Evolutionary conservation across 2,329 filamentous ascomycete genomes (phyloP).

Genomic region (Chrysoporthe puriensis): DNA sequence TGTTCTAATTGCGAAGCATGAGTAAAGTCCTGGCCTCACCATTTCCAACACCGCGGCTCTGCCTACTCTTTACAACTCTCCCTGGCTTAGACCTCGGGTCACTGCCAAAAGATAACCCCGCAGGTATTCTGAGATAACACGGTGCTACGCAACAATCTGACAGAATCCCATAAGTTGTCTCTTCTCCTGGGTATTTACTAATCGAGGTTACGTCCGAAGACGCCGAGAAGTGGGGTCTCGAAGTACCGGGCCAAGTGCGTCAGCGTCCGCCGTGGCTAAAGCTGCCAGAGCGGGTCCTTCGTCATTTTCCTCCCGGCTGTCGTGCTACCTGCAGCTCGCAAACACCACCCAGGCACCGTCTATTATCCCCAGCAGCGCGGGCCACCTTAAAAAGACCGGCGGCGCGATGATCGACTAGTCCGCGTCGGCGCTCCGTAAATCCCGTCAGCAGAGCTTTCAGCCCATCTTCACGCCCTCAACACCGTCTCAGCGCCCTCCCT

Average conservation of each 20-base stretch:
- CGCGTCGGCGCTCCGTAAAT: not conserved
- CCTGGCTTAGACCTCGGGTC: no score
- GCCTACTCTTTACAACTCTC: no score
- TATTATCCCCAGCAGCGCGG: not conserved
- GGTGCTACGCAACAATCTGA: not conserved
- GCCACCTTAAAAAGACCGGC: not conserved
- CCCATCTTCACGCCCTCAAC: no score
- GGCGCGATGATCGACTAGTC: constrained; percentile 9
- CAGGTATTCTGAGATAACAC: not conserved
- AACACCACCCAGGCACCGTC: not conserved
- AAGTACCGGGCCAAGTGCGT: constrained; percentile 1
- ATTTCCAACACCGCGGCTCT: no score
- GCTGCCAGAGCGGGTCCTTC: constrained; percentile 16
- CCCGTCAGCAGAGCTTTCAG: not conserved
- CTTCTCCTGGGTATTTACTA: not conserved
- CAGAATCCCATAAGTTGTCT: not conserved
- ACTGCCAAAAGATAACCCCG: not conserved
- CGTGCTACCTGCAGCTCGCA: constrained; percentile 27
- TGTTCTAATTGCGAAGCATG: not conserved
- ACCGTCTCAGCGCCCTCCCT: not conserved
- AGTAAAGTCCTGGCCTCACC: no score
- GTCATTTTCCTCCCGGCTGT: constrained; percentile 26
- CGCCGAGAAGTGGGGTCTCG: not conserved
- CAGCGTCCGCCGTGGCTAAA: not conserved
- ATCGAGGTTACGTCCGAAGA: not conserved